Conservation (phyloP, 495 filamentous ascomycete species). For the Aspergillus avenaceus region DNA sequence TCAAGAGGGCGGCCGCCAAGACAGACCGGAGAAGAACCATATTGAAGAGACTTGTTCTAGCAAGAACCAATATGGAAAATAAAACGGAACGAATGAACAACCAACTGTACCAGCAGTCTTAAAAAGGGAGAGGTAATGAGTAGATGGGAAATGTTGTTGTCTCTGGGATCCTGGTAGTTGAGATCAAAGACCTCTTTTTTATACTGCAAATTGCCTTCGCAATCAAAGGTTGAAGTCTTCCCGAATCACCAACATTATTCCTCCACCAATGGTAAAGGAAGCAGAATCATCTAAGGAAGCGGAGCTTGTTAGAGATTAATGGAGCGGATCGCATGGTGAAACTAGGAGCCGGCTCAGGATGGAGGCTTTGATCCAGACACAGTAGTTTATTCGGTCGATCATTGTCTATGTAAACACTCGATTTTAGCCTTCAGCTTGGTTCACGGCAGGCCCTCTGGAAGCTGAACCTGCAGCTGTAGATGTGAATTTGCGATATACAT, state of each 20-base stretch:
- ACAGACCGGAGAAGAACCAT: conserved; percentile 22
- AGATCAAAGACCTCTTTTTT: not conserved
- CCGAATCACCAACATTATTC: not conserved
- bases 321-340: conserved; percentile 5
- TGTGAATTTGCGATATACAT: too few relatives aligned
- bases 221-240: not conserved
- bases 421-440: too few relatives aligned
- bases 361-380: not conserved
- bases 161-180: not conserved
- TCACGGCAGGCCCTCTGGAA: too few relatives aligned
- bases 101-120: conserved; percentile 16
- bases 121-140: conserved; percentile 7
- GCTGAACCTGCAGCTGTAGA: too few relatives aligned
- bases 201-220: not conserved
- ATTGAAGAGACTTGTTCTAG: not conserved
- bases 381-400: not conserved
- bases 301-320: conserved; percentile 6
- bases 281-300: not conserved
- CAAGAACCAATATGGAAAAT: not conserved
- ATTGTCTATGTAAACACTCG: too few relatives aligned
- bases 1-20: conserved; percentile 17
- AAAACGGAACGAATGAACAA: conserved; percentile 6
- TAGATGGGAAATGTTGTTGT: not conserved
- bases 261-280: not conserved
- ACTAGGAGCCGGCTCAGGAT: not conserved